Percentiles rank a stretch among this genome's conserved stretches.
These are phyloP conservation scores for Psilocybe azurescens DNA, from an alignment of 768 basidiomycete genomes.

Conservation along the genomic window DNA sequence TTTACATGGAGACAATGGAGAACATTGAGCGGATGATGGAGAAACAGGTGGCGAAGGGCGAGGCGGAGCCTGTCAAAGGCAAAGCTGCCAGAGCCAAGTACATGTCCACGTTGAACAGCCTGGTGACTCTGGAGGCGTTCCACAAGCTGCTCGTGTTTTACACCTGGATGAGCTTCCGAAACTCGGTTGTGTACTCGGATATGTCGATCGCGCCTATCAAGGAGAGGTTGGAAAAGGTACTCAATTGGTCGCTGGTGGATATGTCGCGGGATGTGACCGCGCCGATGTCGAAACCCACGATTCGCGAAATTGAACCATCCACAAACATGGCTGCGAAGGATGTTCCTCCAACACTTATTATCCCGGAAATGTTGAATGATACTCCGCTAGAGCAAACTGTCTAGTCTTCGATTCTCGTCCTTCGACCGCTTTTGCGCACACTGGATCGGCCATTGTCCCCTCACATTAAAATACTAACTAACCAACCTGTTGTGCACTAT, in stretches of 20 bases:
- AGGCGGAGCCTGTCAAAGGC: too few relatives aligned
- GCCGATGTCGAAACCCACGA: too few relatives aligned
- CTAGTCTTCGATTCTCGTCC: too few relatives aligned
- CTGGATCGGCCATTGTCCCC: too few relatives aligned
- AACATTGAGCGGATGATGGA: constrained; percentile 29
- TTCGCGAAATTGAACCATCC: too few relatives aligned
- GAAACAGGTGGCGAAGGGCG: background rate
- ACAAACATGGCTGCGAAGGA: too few relatives aligned
- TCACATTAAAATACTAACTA: too few relatives aligned
- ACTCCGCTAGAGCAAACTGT: too few relatives aligned
- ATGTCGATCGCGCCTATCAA: constrained; percentile 59
- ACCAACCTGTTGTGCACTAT: too few relatives aligned
- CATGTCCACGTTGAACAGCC: constrained; percentile 16
- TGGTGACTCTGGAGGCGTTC: constrained; percentile 64
- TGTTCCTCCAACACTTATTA: too few relatives aligned
- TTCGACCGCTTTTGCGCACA: too few relatives aligned
- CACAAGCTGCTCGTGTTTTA: constrained; percentile 83
- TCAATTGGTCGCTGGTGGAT: constrained; percentile 65
- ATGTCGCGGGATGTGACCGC: constrained; percentile 32
- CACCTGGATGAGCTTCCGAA: constrained; percentile 82
- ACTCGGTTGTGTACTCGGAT: constrained; percentile 68
- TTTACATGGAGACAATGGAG: constrained; percentile 47
- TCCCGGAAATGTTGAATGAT: too few relatives aligned
- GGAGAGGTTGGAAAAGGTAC: constrained; percentile 61
- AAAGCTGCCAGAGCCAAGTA: background rate